These are phyloP conservation scores for Ramularia endophylla DNA, from an alignment of 2,329 filamentous ascomycete genomes.

Conservation along the genomic window DNA sequence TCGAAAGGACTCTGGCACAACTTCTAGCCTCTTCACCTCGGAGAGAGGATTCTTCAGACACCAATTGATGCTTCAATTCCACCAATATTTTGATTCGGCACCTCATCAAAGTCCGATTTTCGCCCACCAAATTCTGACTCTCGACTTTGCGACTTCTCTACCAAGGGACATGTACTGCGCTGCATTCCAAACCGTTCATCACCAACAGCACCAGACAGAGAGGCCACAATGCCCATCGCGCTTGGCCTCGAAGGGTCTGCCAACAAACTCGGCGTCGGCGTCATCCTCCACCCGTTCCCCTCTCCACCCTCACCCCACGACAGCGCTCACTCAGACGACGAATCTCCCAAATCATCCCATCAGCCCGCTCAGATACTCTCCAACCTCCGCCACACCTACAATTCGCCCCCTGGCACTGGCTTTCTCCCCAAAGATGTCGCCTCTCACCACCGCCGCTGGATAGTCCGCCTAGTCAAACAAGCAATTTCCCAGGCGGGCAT, in stretches of 20 bases:
- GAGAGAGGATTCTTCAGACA: too few relatives aligned
- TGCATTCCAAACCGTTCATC: too few relatives aligned
- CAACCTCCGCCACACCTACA: constrained; percentile 92
- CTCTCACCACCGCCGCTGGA: constrained; percentile 80
- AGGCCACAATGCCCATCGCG: constrained; percentile 46
- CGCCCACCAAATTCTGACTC: too few relatives aligned
- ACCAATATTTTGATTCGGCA: constrained; percentile 1
- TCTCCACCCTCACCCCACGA: constrained; percentile 30
- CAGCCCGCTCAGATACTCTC: constrained; percentile 66
- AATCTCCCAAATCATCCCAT: constrained; percentile 20
- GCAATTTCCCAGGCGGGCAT: constrained; percentile 67
- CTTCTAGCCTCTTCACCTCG: too few relatives aligned
- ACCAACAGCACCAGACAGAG: not conserved
- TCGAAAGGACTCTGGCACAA: too few relatives aligned
- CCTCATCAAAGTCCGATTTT: too few relatives aligned
- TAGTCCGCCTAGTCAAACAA: constrained; percentile 71
- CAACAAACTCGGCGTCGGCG: constrained; percentile 93
- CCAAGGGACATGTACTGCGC: too few relatives aligned
- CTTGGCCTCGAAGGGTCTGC: constrained; percentile 85
- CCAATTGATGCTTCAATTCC: too few relatives aligned
- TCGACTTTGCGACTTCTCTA: too few relatives aligned
- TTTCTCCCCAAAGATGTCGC: constrained; percentile 97
- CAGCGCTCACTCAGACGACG: constrained; percentile 30
- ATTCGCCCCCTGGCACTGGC: constrained; percentile 83
- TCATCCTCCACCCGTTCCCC: constrained; percentile 67